Conservation (phyloP, 2,329 filamentous ascomycete genomes). For the Fusarium sambucinum region DNA sequence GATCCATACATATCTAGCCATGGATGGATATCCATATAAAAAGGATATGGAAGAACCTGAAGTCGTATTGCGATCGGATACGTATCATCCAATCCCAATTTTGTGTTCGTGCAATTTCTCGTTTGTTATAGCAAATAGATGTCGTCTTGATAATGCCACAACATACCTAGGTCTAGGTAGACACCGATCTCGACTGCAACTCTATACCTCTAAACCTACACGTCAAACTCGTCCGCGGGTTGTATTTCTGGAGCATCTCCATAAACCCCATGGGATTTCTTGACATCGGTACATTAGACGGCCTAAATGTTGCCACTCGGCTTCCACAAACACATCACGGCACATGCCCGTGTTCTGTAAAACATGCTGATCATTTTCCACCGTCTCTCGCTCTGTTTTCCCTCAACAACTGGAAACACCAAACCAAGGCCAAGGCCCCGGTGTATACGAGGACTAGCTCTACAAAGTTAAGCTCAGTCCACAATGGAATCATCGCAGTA, state of each 20-base stretch:
- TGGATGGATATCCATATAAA: slow-evolving; percentile 6
- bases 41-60: slow-evolving; percentile 11
- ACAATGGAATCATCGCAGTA: neutral
- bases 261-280: slow-evolving; percentile 30
- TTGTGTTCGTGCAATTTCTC: neutral
- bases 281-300: slow-evolving; percentile 3
- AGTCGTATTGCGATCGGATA: slow-evolving; percentile 25
- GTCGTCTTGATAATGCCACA: neutral
- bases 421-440: slow-evolving; percentile 16
- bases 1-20: slow-evolving; percentile 2
- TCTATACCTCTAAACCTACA: slow-evolving; percentile 11
- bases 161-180: too few species aligned
- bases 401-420: slow-evolving; percentile 21
- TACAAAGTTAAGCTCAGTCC: slow-evolving; percentile 16
- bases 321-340: slow-evolving; percentile 15
- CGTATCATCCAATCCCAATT: slow-evolving; percentile 12
- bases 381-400: neutral
- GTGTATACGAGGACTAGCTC: slow-evolving; percentile 13
- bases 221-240: neutral
- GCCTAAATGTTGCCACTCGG: slow-evolving; percentile 27
- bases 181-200: neutral
- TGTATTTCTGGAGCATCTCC: slow-evolving; percentile 8
- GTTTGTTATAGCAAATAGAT: neutral
- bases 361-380: slow-evolving; percentile 20
- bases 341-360: slow-evolving; percentile 14